Base-by-base conservation (phyloP, 495 filamentous ascomycete genomes). In the Staphylotrichum longicolle region DNA sequence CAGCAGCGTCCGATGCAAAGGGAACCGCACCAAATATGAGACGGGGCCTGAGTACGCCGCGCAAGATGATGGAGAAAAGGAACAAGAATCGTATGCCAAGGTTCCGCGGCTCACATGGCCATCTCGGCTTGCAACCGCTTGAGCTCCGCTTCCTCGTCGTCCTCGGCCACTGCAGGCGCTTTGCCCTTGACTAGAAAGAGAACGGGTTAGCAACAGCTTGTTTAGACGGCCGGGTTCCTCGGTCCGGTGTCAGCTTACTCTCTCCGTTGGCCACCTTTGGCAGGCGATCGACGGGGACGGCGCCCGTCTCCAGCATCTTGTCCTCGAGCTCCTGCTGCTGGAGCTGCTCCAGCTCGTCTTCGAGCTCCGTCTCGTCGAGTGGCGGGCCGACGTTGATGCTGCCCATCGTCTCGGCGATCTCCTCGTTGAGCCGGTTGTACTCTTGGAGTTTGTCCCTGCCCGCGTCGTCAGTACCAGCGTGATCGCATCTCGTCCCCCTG, bases 101-200 rank as follows among this genome's bases (percentile, higher is more conserved):
- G 3, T 46, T n/a, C 15, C 20, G 33, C 32, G 6, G 54, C 58
- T 85, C 75, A 92, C 88, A 97, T 96, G 59, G 93, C 92, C 94
- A 98, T 98, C 77, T 97, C 94, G 45, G 91, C 93, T 75, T 93
- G 91, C 67, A 98, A 74, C 75, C 94, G 96, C 72, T 86, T 85
- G 69, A 99, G 80, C 77, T 99, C 95, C 66, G 87, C 93, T 73
- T 97, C 94, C 70, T 97, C 93, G 85, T 98, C 93, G 68, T 92
- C 89, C 72, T 96, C 93, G 73, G 88, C 85, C 63, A 83, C 79
- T 9, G 37, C 72, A 54, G 78, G 76, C 45, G 76, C 73, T 66
- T 85, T 86, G 54, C 79, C 77, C 79, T 86, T 88, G 71, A 83
- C 85, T 85, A 42, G 20, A 27, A 10, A 64, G 39, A 64, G 6